Conservation (phyloP, 225 moss, liverwort and hornwort species). For the Physcomitrium patens region DNA sequence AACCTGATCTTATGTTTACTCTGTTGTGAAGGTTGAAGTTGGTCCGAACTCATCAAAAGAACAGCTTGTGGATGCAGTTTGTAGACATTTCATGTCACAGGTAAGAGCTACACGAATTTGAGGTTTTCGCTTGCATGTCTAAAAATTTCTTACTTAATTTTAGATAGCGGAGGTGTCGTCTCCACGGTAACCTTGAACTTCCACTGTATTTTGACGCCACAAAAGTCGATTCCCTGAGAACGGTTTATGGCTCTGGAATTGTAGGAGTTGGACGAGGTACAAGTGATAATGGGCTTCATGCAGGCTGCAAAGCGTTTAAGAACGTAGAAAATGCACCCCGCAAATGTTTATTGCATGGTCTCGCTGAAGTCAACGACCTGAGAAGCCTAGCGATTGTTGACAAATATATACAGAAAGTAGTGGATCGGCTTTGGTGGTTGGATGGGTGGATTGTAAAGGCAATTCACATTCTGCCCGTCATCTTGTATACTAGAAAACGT, state of each 20-base stretch:
- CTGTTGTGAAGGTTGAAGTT: conserved; percentile 49
- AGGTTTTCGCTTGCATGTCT: background rate
- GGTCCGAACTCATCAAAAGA: conserved; percentile 65
- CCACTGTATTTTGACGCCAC: no score
- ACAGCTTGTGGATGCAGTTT: conserved; percentile 66
- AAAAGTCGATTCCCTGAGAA: background rate
- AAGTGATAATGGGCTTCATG: conserved; percentile 66
- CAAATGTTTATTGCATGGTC: background rate
- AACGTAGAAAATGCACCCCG: background rate
- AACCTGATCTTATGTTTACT: conserved; percentile 8
- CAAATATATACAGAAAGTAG: conserved; percentile 13
- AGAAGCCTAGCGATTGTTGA: conserved; percentile 3
- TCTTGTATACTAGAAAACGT: conserved; percentile 34
- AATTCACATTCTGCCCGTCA: background rate
- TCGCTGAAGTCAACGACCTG: background rate
- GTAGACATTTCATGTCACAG: conserved; percentile 63
- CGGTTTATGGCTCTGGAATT: conserved; percentile 19
- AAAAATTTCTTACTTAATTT: background rate
- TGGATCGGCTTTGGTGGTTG: conserved; percentile 17
- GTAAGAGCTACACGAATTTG: conserved; percentile 23
- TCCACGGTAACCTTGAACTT: background rate
- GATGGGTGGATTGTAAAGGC: conserved; percentile 24
- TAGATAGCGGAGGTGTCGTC: background rate
- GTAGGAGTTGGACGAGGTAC: conserved; percentile 62
- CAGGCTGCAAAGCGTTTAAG: conserved; percentile 61